These are phyloP conservation scores for Picochlorum sp. DNA, from an alignment of 139 green algal species.

Conservation along the genomic window DNA sequence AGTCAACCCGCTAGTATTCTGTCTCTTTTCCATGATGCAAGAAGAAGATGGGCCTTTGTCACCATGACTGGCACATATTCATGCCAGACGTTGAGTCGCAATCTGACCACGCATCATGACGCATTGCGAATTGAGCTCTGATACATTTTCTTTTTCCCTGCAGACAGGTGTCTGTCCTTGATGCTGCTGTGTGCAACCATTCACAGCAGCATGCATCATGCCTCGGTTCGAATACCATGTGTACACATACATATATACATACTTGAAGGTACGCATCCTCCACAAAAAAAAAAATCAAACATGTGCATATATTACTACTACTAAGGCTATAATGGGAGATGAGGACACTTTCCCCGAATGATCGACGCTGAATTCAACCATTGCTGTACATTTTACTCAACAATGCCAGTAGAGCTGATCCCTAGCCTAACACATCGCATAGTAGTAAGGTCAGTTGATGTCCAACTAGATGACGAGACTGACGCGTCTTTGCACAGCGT, in stretches of 20 bases:
- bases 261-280: too few relatives aligned
- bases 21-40: too few relatives aligned
- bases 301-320: not conserved
- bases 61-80: not conserved
- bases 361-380: constrained; percentile 31
- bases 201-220: too few relatives aligned
- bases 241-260: too few relatives aligned
- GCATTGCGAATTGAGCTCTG: constrained; percentile 16
- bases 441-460: constrained; percentile 6
- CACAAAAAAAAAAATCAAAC: too few relatives aligned
- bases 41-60: not conserved
- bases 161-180: too few relatives aligned
- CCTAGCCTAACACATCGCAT: not conserved
- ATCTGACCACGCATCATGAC: not conserved
- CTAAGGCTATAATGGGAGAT: constrained; percentile 13
- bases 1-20: too few relatives aligned
- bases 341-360: constrained; percentile 38
- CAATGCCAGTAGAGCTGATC: constrained; percentile 23
- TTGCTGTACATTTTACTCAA: constrained; percentile 31
- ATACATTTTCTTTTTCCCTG: not conserved
- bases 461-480: constrained; percentile 27
- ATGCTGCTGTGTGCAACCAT: too few relatives aligned
- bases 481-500: constrained; percentile 13
- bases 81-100: constrained; percentile 16
- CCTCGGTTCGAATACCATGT: too few relatives aligned